Conservation (phyloP, 352 stramenopile species). For the Phytophthora capsici region DNA sequence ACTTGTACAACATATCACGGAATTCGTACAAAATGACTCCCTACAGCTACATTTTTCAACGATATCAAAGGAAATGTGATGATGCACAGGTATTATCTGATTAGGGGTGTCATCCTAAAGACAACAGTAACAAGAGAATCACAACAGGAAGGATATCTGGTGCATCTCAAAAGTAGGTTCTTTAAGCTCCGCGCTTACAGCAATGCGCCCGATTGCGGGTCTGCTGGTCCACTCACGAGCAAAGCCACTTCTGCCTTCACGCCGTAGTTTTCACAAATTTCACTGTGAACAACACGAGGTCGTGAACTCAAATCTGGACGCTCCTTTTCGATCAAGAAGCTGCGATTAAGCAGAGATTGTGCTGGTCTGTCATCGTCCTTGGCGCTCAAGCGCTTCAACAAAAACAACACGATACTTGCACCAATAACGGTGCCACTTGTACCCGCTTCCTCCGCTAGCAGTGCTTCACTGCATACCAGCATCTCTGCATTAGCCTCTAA, state of each 20-base stretch:
- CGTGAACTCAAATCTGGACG: slow-evolving; percentile 46
- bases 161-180: slow-evolving; percentile 45
- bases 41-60: no score
- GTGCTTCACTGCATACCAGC: slow-evolving; percentile 47
- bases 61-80: neutral
- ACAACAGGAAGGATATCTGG: slow-evolving; percentile 62
- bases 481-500: slow-evolving; percentile 50
- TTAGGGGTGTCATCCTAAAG: neutral
- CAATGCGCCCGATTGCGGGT: slow-evolving; percentile 43
- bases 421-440: slow-evolving; percentile 38
- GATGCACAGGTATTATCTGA: no score
- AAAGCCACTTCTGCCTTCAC: slow-evolving; percentile 46
- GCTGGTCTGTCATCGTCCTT: slow-evolving; percentile 22
- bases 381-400: slow-evolving; percentile 7
- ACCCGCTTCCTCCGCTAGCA: slow-evolving; percentile 46
- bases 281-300: slow-evolving; percentile 43
- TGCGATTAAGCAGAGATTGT: slow-evolving; percentile 36
- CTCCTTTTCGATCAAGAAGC: slow-evolving; percentile 47
- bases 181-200: slow-evolving; percentile 37
- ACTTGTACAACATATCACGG: no score
- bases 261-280: slow-evolving; percentile 61
- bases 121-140: slow-evolving; percentile 25
- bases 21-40: no score
- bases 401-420: slow-evolving; percentile 29
- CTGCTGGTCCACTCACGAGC: slow-evolving; percentile 52